Base-by-base conservation (phyloP, 352 stramenopile species). In the Phytopythium montanum region DNA sequence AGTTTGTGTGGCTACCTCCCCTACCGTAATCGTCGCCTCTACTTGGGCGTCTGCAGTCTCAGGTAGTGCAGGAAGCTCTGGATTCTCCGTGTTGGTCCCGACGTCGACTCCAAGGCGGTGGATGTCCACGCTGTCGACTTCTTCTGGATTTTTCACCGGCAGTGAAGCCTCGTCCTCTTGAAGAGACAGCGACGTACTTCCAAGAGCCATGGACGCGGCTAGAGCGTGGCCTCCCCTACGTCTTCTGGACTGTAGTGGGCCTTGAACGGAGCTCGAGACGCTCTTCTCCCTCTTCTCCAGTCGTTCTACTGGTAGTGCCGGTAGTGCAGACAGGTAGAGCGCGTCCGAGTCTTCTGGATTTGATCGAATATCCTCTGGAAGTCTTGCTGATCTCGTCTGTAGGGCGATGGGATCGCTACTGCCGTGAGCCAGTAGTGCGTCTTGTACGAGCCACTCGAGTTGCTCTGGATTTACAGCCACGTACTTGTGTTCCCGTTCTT, bases 401-500 rank as follows among this genome's bases (percentile, higher is more conserved):
- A 76, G 28, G 3, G 62, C 63, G 49, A 84, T 67, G 34, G 69
- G 79, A 54, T 77, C 59, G 44, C 34, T 62, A 14, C 33, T 50
- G 18, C 19, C 54, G 33, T 79, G 66, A 14, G 62, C 64, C 3
- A 55, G 19, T 45, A 78, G 23, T 1, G 74, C 78, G 33, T 89
- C 79, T 23, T 69, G 55, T 5, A 88, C 52, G 12, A 90, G 50
- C 3, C 50, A 59, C 39, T 64, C 53, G 10, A 90, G 56, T 48
- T 88, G 78, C 14, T 68, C 49, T 6, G 67, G 39, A 0, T 65
- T 53, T 67, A 86, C 77, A 14, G 19, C 44, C 42, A 76, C 45
- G 54, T 88, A 88, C 62, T 84, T 87, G 65, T 69, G 62, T 18
- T 81, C 73, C 6, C 65, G 61, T 28, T 85, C 71, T 3, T 79